Evolutionary conservation across 1,284 basidiomycete genomes (phyloP).

Genomic region (Rhodotorula sp.): DNA sequence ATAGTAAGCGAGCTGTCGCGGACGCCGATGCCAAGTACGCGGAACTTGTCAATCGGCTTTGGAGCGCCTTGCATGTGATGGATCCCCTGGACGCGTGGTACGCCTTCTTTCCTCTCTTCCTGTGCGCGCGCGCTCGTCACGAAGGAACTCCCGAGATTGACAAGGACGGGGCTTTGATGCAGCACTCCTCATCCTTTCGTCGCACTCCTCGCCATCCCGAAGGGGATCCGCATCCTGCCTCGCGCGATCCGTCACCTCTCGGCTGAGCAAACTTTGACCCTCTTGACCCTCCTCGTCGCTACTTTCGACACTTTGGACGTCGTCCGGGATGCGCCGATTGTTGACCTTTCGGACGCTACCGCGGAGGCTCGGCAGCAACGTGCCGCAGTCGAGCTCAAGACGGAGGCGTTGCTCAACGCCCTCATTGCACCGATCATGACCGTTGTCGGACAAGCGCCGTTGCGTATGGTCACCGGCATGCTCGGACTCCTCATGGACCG

Average conservation of each 20-base stretch:
- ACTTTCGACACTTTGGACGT: conserved; percentile 93
- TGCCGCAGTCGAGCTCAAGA: conserved; percentile 68
- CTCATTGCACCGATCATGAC: conserved; percentile 84
- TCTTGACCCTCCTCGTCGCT: conserved; percentile 88
- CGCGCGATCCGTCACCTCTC: conserved; percentile 84
- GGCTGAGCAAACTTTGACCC: conserved; percentile 74
- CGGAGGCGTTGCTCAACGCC: conserved; percentile 80
- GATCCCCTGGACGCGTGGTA: conserved; percentile 87
- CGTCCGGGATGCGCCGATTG: conserved; percentile 66
- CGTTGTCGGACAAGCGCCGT: conserved; percentile 71
- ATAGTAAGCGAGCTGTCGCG: conserved; percentile 25
- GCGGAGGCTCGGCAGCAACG: conserved; percentile 22
- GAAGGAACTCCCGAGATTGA: conserved; percentile 11
- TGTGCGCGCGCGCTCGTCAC: background rate
- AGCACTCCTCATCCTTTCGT: conserved; percentile 96
- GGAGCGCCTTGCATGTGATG: conserved; percentile 79
- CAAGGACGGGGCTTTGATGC: conserved; percentile 4
- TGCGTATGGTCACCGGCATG: conserved; percentile 82
- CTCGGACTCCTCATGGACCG: conserved; percentile 80
- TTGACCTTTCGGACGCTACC: conserved; percentile 43
- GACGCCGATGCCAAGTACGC: conserved; percentile 61
- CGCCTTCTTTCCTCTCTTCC: conserved; percentile 44
- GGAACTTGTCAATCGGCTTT: conserved; percentile 68
- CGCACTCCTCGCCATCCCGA: conserved; percentile 79
- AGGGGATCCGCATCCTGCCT: conserved; percentile 90